Evolutionary conservation across 78 protist genomes (phyloP).

Genomic region (Tieghemostelium lacteum): DNA sequence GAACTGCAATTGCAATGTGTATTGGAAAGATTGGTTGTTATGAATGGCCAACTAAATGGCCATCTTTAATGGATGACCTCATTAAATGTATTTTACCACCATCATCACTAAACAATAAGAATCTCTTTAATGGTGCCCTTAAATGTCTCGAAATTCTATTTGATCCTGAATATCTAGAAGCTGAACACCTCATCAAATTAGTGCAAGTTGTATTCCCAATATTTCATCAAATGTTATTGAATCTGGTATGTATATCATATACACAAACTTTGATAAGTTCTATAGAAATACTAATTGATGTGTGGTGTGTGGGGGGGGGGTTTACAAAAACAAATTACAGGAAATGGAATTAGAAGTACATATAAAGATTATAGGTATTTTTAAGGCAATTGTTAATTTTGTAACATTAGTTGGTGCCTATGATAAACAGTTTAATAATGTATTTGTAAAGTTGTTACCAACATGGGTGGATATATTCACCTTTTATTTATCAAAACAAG

Average conservation of each 20-base stretch:
- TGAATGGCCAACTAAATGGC: conserved; percentile 76
- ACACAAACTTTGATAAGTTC: too few species aligned
- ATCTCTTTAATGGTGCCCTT: conserved; percentile 43
- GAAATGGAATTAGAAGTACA: conserved; percentile 18
- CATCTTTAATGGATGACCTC: conserved; percentile 24
- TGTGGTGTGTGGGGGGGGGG: too few species aligned
- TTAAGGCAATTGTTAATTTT: background rate
- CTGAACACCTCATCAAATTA: background rate
- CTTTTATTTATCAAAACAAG: background rate
- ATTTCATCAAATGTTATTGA: background rate
- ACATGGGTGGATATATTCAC: conserved; percentile 22
- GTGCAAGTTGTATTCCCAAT: conserved; percentile 11
- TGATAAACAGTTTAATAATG: background rate
- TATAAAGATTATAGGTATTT: conserved; percentile 14
- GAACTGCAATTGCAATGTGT: conserved; percentile 78
- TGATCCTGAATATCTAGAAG: conserved; percentile 7
- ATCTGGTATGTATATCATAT: too few species aligned
- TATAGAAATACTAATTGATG: too few species aligned
- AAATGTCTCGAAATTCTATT: conserved; percentile 33
- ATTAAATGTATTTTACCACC: conserved; percentile 24
- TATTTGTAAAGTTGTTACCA: background rate
- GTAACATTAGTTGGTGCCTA: background rate
- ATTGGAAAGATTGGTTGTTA: conserved; percentile 45
- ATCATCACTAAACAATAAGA: background rate
- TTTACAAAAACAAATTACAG: background rate